Conservation (phyloP, 164 flowering plant species). For the Tetrastigma voinierianum region DNA sequence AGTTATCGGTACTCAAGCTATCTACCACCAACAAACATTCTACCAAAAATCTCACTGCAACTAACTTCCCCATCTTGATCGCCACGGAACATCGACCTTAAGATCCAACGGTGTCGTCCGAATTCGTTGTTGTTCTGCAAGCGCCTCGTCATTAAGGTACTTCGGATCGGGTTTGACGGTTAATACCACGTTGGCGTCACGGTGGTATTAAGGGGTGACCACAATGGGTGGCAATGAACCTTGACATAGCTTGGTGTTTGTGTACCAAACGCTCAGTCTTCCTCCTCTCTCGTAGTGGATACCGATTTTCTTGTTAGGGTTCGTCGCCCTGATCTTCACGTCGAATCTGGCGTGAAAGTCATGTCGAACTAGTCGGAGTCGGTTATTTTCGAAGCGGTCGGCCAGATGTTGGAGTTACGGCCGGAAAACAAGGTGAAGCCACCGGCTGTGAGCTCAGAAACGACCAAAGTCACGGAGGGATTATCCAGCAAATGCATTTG, state of each 20-base stretch:
- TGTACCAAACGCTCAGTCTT: slow-evolving; percentile 41
- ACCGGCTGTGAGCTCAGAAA: slow-evolving; percentile 39
- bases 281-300: slow-evolving; percentile 79
- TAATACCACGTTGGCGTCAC: slow-evolving; percentile 23
- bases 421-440: slow-evolving; percentile 61
- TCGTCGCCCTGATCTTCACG: slow-evolving; percentile 64
- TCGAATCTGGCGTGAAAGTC: slow-evolving; percentile 58
- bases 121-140: slow-evolving; percentile 42
- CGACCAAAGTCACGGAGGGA: slow-evolving; percentile 41
- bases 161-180: slow-evolving; percentile 21
- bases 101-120: slow-evolving; percentile 37
- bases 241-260: slow-evolving; percentile 25
- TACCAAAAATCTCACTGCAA: slow-evolving; percentile 34
- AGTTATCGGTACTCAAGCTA: slow-evolving; percentile 28
- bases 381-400: slow-evolving; percentile 45
- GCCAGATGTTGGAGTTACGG: slow-evolving; percentile 80
- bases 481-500: slow-evolving; percentile 63
- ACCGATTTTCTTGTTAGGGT: slow-evolving; percentile 85
- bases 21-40: slow-evolving; percentile 40
- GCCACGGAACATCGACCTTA: slow-evolving; percentile 37
- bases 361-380: slow-evolving; percentile 34
- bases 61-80: slow-evolving; percentile 38
- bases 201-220: slow-evolving; percentile 39
- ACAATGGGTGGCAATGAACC: slow-evolving; percentile 42
- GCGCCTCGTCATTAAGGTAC: slow-evolving; percentile 30